These are phyloP conservation scores for Logfia minima DNA, from an alignment of 129 eudicot genomes.

Conservation along the genomic window DNA sequence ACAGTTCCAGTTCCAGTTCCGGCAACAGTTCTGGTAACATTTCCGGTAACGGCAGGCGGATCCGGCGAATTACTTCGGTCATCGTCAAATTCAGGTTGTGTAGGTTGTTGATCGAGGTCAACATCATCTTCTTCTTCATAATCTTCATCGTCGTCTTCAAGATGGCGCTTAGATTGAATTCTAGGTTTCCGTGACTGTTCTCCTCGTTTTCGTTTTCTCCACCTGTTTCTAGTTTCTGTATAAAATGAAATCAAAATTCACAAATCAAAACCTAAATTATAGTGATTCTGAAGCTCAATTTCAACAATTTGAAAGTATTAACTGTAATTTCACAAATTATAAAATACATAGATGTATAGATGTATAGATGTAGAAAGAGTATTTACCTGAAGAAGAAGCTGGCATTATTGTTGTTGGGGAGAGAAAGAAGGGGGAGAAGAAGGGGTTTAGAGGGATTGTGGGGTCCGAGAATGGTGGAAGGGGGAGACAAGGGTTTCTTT, in stretches of 20 bases:
- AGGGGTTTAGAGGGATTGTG: conserved; percentile 50
- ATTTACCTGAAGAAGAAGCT: conserved; percentile 87
- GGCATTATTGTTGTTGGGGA: conserved; percentile 67
- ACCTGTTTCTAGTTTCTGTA: conserved; percentile 60
- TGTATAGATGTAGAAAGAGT: neutral
- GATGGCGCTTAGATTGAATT: conserved; percentile 38
- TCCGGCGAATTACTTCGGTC: conserved; percentile 37
- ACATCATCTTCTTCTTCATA: conserved; percentile 52
- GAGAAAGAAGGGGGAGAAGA: conserved; percentile 38
- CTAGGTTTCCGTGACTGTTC: conserved; percentile 52
- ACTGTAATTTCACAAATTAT: neutral
- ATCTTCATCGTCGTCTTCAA: conserved; percentile 53
- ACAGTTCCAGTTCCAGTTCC: neutral
- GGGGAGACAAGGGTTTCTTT: conserved; percentile 32
- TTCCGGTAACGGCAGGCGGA: conserved; percentile 25
- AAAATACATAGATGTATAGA: neutral
- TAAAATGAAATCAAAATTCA: neutral
- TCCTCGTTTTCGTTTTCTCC: conserved; percentile 77
- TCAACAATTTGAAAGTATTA: neutral
- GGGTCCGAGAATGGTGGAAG: conserved; percentile 48
- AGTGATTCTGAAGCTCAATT: neutral
- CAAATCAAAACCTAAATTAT: conserved; percentile 9
- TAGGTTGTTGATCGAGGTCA: conserved; percentile 36
- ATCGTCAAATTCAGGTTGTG: conserved; percentile 41
- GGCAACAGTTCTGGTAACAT: neutral